Percentiles rank a stretch among this genome's conserved stretches.
Evolutionary conservation across 148 eudicot genomes (phyloP).

Genomic region (Tetragonia tetragonoides): DNA sequence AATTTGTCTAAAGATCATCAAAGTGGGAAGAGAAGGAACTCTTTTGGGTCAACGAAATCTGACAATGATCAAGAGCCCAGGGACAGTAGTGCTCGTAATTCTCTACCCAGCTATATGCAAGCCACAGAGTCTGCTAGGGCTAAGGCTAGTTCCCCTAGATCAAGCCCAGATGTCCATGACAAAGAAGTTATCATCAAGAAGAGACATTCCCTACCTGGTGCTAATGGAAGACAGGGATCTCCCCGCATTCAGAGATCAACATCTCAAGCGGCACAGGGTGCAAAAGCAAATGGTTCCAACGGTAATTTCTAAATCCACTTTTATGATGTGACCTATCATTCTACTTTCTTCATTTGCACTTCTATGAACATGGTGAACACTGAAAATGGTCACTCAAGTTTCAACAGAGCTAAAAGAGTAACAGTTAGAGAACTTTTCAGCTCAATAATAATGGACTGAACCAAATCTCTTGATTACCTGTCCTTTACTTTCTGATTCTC

Average conservation of each 20-base stretch:
- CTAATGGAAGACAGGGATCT: conserved; percentile 69
- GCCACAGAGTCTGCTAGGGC: conserved; percentile 92
- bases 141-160: conserved; percentile 78
- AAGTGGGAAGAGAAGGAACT: conserved; percentile 66
- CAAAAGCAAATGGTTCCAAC: conserved; percentile 54
- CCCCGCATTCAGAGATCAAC: conserved; percentile 62
- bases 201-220: conserved; percentile 80
- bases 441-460: neutral
- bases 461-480: neutral
- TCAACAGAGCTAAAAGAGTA: neutral
- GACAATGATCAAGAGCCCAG: conserved; percentile 81
- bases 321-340: neutral
- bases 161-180: conserved; percentile 85
- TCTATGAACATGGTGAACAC: neutral
- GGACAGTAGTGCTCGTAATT: conserved; percentile 51
- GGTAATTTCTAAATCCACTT: conserved; percentile 41
- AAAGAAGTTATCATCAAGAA: conserved; percentile 60
- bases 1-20: conserved; percentile 56
- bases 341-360: neutral
- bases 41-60: conserved; percentile 65
- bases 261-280: conserved; percentile 49
- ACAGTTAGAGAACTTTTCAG: neutral
- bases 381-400: neutral
- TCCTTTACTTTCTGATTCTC: neutral
- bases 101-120: conserved; percentile 95